These are phyloP conservation scores for Penicillium taxi DNA, from an alignment of 495 filamentous ascomycete species.

Conservation along the genomic window DNA sequence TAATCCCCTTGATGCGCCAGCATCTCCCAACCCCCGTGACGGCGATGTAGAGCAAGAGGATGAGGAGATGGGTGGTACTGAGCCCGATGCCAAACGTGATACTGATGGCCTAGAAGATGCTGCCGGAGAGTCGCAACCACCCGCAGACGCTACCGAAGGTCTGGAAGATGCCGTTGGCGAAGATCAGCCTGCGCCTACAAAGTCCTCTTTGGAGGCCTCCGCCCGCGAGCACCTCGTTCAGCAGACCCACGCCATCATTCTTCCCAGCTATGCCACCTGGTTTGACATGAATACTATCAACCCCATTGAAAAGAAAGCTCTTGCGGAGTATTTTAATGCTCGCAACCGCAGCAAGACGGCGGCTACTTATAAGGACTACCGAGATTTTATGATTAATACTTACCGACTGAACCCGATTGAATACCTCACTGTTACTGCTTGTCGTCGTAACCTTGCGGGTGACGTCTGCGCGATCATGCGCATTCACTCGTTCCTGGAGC, in stretches of 20 bases:
- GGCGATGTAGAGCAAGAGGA: conserved; percentile 59
- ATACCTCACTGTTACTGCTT: conserved; percentile 97
- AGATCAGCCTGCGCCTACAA: conserved; percentile 50
- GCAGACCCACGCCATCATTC: conserved; percentile 88
- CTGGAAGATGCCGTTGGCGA: conserved; percentile 37
- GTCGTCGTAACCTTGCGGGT: conserved; percentile 86
- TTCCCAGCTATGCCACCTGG: conserved; percentile 95
- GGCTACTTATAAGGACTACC: conserved; percentile 96
- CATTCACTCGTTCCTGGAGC: conserved; percentile 95
- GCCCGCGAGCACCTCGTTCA: conserved; percentile 85
- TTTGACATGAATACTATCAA: conserved; percentile 95
- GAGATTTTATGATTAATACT: conserved; percentile 99
- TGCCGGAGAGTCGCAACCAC: conserved; percentile 22
- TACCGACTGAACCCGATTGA: conserved; percentile 92
- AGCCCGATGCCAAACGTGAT: conserved; percentile 52
- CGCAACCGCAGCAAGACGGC: conserved; percentile 96
- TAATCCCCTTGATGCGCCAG: conserved; percentile 79
- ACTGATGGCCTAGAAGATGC: conserved; percentile 42
- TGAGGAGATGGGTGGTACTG: conserved; percentile 77
- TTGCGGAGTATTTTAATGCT: conserved; percentile 97
- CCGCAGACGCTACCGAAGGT: conserved; percentile 18
- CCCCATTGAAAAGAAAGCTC: conserved; percentile 77
- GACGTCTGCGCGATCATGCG: conserved; percentile 99
- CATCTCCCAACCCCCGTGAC: conserved; percentile 62
- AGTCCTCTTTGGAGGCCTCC: conserved; percentile 72